phyloP scores from a whole-genome alignment of 352 stramenopile species.

The Globisporangium acanthophoron region DNA sequence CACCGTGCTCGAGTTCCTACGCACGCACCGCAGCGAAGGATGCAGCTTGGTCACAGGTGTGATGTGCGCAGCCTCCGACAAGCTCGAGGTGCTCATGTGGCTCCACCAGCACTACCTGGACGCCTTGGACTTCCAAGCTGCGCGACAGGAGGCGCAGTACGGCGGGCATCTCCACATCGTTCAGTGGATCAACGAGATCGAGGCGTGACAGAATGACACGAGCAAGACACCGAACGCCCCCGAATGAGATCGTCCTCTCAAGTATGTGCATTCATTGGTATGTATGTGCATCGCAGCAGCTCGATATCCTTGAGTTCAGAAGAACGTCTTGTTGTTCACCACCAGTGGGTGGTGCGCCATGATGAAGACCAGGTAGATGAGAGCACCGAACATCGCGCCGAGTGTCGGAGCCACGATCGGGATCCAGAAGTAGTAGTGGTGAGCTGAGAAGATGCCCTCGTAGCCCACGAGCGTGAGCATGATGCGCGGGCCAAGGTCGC shows the following conservation, averaged over 20 bases:
- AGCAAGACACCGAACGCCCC: neutral
- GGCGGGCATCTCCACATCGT: conserved; percentile 5
- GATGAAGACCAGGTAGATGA: conserved; percentile 24
- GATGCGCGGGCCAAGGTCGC: conserved; percentile 31
- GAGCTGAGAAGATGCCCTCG: conserved; percentile 19
- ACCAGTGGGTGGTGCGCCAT: conserved; percentile 25
- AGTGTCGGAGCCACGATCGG: conserved; percentile 24
- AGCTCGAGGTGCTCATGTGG: conserved; percentile 6
- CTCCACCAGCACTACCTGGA: neutral
- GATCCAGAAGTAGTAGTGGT: conserved; percentile 35
- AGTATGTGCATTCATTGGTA: neutral
- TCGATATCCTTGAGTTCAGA: conserved; percentile 6
- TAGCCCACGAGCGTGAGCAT: conserved; percentile 23
- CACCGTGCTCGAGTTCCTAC: conserved; percentile 9
- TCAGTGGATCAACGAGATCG: neutral
- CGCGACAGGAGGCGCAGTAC: neutral
- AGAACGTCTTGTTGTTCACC: conserved; percentile 21
- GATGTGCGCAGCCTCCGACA: conserved; percentile 1
- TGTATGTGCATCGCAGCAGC: neutral
- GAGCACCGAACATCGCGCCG: conserved; percentile 19
- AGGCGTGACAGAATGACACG: neutral
- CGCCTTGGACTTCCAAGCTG: neutral
- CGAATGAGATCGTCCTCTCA: neutral
- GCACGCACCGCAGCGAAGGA: conserved; percentile 10
- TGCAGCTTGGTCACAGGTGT: neutral